These are phyloP conservation scores for Pugionium dolabratum DNA, from an alignment of 345 rosid species.

Conservation along the genomic window DNA sequence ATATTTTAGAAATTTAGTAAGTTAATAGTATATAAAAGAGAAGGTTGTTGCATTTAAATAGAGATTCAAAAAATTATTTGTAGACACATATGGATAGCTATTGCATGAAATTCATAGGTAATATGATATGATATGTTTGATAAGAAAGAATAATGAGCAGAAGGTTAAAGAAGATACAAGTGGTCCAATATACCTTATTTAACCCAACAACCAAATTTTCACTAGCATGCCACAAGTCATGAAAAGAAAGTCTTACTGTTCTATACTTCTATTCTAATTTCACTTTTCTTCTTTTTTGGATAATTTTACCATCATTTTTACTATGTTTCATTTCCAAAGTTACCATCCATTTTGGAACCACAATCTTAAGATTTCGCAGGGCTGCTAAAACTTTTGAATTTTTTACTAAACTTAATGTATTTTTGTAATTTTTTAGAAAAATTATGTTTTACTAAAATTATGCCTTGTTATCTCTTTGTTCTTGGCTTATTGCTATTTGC, in stretches of 20 bases:
- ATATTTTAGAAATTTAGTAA: no score
- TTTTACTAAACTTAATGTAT: background rate
- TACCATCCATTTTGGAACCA: background rate
- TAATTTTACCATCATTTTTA: background rate
- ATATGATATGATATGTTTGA: conserved; percentile 23
- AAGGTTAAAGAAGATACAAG: conserved; percentile 12
- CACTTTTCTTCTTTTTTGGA: background rate
- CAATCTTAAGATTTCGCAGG: background rate
- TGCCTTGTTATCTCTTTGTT: background rate
- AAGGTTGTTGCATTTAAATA: no score
- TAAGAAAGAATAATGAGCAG: conserved; percentile 12
- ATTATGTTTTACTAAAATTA: no score
- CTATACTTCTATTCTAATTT: background rate
- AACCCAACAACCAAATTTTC: conserved; percentile 33
- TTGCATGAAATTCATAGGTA: conserved; percentile 29
- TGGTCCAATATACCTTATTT: conserved; percentile 34
- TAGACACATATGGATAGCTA: conserved; percentile 24
- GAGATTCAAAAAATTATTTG: background rate
- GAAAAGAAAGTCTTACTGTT: conserved; percentile 26
- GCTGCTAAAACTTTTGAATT: background rate
- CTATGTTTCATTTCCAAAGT: background rate
- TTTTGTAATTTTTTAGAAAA: no score
- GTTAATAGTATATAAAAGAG: no score
- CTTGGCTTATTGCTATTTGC: background rate
- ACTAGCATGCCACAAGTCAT: conserved; percentile 31